These are phyloP conservation scores for Solanum neorickii DNA, from an alignment of 257 asterid genomes.

Conservation along the genomic window DNA sequence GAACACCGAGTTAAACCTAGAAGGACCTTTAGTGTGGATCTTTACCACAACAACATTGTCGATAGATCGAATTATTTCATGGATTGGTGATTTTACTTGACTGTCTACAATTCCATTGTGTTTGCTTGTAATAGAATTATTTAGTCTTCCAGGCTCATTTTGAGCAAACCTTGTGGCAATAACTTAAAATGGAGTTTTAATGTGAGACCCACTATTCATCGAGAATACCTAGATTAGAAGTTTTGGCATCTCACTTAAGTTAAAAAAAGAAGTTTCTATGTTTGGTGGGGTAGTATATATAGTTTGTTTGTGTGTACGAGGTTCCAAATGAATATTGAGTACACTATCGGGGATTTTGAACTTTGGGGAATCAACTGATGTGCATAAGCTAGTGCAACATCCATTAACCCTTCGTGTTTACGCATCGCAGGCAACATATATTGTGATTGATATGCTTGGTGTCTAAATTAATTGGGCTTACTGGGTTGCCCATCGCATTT, in stretches of 20 bases:
- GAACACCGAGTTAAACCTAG: not conserved
- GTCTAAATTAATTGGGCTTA: not conserved
- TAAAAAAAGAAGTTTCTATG: too few species aligned
- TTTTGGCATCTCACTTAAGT: not conserved
- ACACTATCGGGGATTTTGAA: not conserved
- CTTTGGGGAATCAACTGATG: not conserved
- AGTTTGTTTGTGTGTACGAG: not conserved
- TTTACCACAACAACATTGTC: not conserved
- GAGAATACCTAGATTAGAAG: not conserved
- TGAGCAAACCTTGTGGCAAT: not conserved
- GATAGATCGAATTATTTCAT: too few species aligned
- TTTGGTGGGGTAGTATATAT: not conserved
- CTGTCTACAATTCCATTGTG: not conserved
- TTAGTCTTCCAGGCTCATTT: not conserved
- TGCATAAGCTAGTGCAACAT: not conserved
- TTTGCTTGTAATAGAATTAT: not conserved
- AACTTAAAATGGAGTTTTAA: too few species aligned
- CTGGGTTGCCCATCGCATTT: not conserved
- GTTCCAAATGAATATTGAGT: not conserved
- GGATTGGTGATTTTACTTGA: not conserved
- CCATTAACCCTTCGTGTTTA: not conserved
- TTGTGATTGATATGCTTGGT: too few species aligned
- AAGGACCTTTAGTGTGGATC: not conserved
- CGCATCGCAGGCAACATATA: accelerated
- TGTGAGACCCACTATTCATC: not conserved